Percentiles rank a stretch among this genome's conserved stretches.
Evolutionary conservation across 2,329 filamentous ascomycete species (phyloP).

Genomic region (Paecilomyces sp.): DNA sequence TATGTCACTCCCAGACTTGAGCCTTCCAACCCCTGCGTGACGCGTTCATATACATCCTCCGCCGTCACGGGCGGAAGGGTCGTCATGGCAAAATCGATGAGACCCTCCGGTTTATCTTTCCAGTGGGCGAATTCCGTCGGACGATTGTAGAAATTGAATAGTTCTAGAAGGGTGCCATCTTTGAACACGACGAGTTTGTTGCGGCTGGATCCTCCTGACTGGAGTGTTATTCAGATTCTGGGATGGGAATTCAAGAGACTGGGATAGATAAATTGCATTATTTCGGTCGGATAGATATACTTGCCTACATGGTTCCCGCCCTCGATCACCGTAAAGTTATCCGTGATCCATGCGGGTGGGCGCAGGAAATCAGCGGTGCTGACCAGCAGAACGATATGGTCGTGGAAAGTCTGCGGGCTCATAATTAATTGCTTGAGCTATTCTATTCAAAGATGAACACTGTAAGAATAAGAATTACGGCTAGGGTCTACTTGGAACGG

Average conservation of each 20-base stretch:
- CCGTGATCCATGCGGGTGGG: background rate
- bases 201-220: background rate
- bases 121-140: background rate
- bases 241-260: no score
- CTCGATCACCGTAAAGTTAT: background rate
- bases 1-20: background rate
- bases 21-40: background rate
- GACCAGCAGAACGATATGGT: background rate
- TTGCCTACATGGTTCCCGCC: background rate
- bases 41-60: background rate
- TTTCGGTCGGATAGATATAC: background rate
- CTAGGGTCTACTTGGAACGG: no score
- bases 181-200: background rate
- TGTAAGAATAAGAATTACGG: no score
- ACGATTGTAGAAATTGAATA: background rate
- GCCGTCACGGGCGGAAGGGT: background rate
- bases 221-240: no score
- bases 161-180: background rate
- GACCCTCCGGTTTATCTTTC: background rate
- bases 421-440: background rate
- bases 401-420: background rate
- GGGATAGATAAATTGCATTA: no score
- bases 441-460: no score
- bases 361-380: background rate
- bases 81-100: background rate